Evolutionary conservation across 2,329 filamentous ascomycete species (phyloP), one percentile per base, ranked within the genome.

Genomic region (Fusarium napiforme): DNA sequence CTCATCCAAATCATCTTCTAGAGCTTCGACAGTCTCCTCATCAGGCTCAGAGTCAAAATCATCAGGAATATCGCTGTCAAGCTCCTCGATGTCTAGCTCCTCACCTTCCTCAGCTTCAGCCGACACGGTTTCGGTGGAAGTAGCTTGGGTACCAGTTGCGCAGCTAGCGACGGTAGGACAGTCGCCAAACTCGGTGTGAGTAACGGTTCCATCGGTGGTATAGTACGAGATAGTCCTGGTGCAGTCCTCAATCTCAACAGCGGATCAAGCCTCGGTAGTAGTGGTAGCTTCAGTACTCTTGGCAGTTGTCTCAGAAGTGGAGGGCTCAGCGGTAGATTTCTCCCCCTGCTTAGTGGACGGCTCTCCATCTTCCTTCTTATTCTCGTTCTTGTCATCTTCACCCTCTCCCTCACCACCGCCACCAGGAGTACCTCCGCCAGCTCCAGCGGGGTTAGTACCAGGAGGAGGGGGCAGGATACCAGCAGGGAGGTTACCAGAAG

Each of bases 141-240:
- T 67, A 4, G 62, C 62, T 7, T 67, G 65, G 2, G 65, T 67
- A 5, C 64, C 64, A 15, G 64, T 66, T 5, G 64, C 64, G n/a
- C 64, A 67, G n/a, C 50, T 67, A 11, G 64, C 61, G 16, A 67
- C 15, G 1, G 64, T 67, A 16, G 64, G 64, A 1, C 64, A 67
- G 19, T 67, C 64, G 0, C 64, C 64, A 4, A 50, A 67, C 43
- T 67, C 64, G 1, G 64, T 67, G n/a, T 67, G 50, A 7, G 64
- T 67, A 2, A 66, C 36, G 1, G 64, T 67, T 1, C 64, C 64
- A 0, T 67, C 64, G 0, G 64, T 66, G 5, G 64, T 67, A n/a
- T 42, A 67, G 32, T 67, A 67, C 1, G 64, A 67, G 32, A 67
- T 67, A 2, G 61, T 67, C 1, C 64, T 55, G 4, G 64, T 67